Base-by-base conservation (phyloP, 805 yeast species). In the Candida arabinofermentans region DNA sequence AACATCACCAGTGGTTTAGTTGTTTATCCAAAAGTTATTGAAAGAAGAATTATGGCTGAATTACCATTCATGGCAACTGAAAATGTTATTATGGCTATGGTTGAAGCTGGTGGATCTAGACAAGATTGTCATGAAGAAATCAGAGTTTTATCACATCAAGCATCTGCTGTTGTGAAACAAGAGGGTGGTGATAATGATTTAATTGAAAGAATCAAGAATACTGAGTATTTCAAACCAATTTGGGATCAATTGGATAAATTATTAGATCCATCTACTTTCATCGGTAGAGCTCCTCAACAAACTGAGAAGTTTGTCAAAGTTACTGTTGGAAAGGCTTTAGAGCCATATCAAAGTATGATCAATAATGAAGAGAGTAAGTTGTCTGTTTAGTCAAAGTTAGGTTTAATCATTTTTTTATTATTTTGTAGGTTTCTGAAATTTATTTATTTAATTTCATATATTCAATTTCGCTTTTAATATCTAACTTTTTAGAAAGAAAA, bases 51-150 rank as follows among this genome's bases (percentile, higher is more conserved):
- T 68, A 79, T 62, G 64, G 77, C 96, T 39, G 99, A 93, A 70
- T 75, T 93, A 61, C 99, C 99, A 55, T 93, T 93, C 77, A 93
- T 93, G 99, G 99, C 99, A 53, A 93, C 99, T 44, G 99, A 93
- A 72, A 93, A 93, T 70, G 79, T 93, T 66, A 93, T 93, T 66
- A 93, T 93, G 99, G 99, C 99, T 40, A 93, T 93, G 97, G 99
- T 93, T 44, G 95, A 89, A 69, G 83, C 84, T 65, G 98, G 98
- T 56, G 98, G 86, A 24, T 89, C 95, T 24, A 85, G 99, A 77
- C 99, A 93, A 74, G 96, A 91, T 44, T 91, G 96, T 61, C 99
- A 93, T 69, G 99, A 93, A 73, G 85, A 86, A 69, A 90, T 93
- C 69, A 83, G 99, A 69, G 98, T 93, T 24, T 75, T 93, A 46